Percentiles rank a stretch among this genome's conserved stretches.
Conservation (phyloP, 169 alveolate species). For the Perkinsus olseni region DNA sequence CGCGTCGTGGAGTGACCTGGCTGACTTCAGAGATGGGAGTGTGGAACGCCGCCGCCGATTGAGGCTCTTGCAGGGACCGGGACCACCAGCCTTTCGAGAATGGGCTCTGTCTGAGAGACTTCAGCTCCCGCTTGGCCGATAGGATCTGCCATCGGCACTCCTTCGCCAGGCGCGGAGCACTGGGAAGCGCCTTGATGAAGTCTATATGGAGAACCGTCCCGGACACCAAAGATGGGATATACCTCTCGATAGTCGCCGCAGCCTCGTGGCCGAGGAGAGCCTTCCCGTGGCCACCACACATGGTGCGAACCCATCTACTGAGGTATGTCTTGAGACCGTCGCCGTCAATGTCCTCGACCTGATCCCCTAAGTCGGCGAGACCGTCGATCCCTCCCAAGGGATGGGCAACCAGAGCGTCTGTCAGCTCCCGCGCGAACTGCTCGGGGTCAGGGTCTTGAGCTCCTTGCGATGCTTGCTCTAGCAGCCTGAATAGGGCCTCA, state of each 20-base stretch:
- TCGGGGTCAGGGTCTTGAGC: not conserved
- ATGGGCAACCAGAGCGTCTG: not conserved
- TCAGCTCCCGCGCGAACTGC: not conserved
- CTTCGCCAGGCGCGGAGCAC: not conserved
- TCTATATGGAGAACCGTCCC: not conserved
- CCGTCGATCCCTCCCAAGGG: not conserved
- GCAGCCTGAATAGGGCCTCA: too few species aligned
- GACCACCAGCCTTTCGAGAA: not conserved
- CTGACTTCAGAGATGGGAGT: not conserved
- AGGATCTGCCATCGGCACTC: not conserved
- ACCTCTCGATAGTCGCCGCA: not conserved
- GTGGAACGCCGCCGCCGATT: not conserved
- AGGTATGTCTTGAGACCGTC: not conserved
- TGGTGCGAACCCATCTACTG: not conserved
- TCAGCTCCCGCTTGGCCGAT: not conserved
- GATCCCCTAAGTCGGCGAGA: not conserved
- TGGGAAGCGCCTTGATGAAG: not conserved
- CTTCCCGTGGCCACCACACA: too few species aligned
- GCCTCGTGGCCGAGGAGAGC: not conserved
- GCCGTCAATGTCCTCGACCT: not conserved
- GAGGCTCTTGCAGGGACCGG: not conserved
- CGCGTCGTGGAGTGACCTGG: not conserved
- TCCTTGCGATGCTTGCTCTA: too few species aligned
- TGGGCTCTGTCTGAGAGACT: not conserved
- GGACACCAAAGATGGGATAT: not conserved